These are phyloP conservation scores for Fraxinus paxiana DNA, from an alignment of 305 asterid species.

Conservation along the genomic window DNA sequence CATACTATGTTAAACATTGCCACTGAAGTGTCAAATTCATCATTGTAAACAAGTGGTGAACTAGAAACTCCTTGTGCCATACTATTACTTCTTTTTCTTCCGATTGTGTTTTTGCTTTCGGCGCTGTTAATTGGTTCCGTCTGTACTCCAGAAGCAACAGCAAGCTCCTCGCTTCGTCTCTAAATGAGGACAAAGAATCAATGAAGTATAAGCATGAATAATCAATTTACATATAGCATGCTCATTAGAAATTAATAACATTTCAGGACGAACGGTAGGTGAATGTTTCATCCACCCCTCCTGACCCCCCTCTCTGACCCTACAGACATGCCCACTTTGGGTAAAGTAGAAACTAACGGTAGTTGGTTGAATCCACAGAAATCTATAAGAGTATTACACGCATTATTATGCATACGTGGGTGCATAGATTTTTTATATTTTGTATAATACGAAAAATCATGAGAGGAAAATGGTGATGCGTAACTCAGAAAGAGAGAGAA, in stretches of 20 bases:
- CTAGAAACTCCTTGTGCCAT: constrained; percentile 33
- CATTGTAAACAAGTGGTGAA: constrained; percentile 37
- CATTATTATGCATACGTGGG: background rate
- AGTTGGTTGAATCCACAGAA: background rate
- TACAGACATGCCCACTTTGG: background rate
- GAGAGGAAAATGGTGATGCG: background rate
- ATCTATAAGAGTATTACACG: background rate
- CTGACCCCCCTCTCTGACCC: background rate
- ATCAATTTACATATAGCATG: background rate
- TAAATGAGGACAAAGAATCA: constrained; percentile 24
- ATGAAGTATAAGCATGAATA: background rate
- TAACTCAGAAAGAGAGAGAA: background rate
- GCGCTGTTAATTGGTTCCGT: constrained; percentile 42
- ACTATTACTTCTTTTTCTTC: constrained; percentile 34
- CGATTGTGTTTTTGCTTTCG: constrained; percentile 38
- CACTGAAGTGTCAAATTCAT: constrained; percentile 54
- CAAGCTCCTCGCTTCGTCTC: constrained; percentile 69
- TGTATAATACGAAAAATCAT: background rate
- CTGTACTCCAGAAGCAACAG: constrained; percentile 56
- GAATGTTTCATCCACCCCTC: background rate
- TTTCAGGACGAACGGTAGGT: background rate
- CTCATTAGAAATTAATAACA: background rate
- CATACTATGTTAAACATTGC: constrained; percentile 64
- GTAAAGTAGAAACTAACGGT: background rate
- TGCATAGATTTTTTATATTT: background rate